Evolutionary conservation across 495 filamentous ascomycete species (phyloP).

Genomic region (Penicillium antarcticum): DNA sequence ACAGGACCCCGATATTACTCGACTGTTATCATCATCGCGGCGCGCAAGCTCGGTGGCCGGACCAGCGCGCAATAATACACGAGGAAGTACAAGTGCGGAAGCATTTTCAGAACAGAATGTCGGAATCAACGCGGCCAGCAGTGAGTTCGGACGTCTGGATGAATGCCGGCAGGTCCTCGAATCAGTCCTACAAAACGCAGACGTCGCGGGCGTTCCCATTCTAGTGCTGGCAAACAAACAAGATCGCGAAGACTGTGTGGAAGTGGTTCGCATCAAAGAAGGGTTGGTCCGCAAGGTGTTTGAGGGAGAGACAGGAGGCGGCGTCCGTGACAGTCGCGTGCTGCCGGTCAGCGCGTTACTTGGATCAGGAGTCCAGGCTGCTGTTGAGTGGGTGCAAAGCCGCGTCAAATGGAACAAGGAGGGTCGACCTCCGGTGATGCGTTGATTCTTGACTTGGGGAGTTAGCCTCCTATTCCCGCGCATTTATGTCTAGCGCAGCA

Average conservation of each 20-base stretch:
- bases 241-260: constrained; percentile 94
- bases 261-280: constrained; percentile 96
- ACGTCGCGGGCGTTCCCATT: constrained; percentile 86
- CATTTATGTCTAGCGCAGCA: constrained; percentile 1
- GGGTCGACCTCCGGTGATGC: constrained; percentile 85
- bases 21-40: constrained; percentile 23
- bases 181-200: constrained; percentile 73
- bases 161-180: constrained; percentile 90
- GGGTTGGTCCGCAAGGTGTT: constrained; percentile 90
- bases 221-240: constrained; percentile 96
- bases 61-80: constrained; percentile 10
- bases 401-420: constrained; percentile 97
- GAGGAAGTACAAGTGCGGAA: constrained; percentile 8
- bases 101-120: constrained; percentile 35
- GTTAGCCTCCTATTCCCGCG: not conserved
- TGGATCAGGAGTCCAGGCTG: constrained; percentile 87
- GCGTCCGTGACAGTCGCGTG: constrained; percentile 84
- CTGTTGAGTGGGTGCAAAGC: constrained; percentile 90
- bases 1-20: constrained; percentile 58
- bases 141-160: constrained; percentile 65
- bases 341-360: constrained; percentile 88
- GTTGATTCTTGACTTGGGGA: constrained; percentile 42
- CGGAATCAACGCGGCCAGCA: constrained; percentile 45
- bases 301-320: constrained; percentile 83
- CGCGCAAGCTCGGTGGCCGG: constrained; percentile 32